Percentiles rank a stretch among this genome's conserved stretches.
These are phyloP conservation scores for Strigomonas culicis DNA, from an alignment of 208 protist genomes.

Conservation along the genomic window DNA sequence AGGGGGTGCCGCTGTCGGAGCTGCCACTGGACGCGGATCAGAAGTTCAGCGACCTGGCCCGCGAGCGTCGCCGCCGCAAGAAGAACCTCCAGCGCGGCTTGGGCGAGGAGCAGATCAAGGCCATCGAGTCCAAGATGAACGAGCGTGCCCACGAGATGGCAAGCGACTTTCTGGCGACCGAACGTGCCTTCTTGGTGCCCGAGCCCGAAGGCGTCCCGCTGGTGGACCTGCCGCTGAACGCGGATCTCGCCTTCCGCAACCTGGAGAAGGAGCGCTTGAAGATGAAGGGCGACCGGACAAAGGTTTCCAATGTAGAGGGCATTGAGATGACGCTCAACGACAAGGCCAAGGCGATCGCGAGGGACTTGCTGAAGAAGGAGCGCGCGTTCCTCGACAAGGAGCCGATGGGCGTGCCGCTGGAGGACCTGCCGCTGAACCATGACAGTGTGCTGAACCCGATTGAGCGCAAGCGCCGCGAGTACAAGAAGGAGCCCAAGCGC, in stretches of 20 bases:
- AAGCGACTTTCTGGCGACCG: slow-evolving; percentile 39
- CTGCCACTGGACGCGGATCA: slow-evolving; percentile 68
- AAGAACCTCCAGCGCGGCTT: slow-evolving; percentile 39
- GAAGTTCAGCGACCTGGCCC: slow-evolving; percentile 52
- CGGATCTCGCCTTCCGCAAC: slow-evolving; percentile 53
- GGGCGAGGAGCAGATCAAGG: slow-evolving; percentile 37
- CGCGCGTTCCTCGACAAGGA: slow-evolving; percentile 81
- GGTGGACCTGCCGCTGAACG: slow-evolving; percentile 59
- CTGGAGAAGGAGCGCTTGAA: slow-evolving; percentile 45
- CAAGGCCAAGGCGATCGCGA: slow-evolving; percentile 41
- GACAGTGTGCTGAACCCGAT: slow-evolving; percentile 60
- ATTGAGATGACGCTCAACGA: slow-evolving; percentile 55
- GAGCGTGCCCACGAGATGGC: slow-evolving; percentile 59
- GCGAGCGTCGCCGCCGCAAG: slow-evolving; percentile 57
- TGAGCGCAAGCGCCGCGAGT: slow-evolving; percentile 50
- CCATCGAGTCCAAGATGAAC: slow-evolving; percentile 71
- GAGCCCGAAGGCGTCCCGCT: slow-evolving; percentile 81
- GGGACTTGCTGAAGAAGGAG: slow-evolving; percentile 62
- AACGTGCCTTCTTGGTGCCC: slow-evolving; percentile 68
- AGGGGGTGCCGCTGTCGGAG: slow-evolving; percentile 67
- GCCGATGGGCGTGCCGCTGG: slow-evolving; percentile 72
- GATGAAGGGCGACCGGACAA: slow-evolving; percentile 53
- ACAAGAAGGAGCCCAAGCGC: slow-evolving; percentile 36
- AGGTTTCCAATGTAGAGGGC: slow-evolving; percentile 19
- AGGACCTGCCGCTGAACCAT: slow-evolving; percentile 74